Evolutionary conservation across 129 eudicot species (phyloP).

Genomic region (Calendula officinalis): DNA sequence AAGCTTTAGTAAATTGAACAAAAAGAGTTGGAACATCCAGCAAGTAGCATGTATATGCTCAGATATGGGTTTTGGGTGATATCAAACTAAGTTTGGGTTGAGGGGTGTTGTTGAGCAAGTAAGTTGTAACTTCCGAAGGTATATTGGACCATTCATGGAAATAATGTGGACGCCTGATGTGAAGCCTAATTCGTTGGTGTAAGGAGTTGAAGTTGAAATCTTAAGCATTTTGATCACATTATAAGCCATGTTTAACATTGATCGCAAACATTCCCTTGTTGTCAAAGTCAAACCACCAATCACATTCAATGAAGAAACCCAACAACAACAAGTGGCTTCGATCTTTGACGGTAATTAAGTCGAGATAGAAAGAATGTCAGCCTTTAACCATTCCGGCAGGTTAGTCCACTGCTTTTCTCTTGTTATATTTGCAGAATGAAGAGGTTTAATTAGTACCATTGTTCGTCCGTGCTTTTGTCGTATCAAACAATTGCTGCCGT

Average conservation of each 20-base stretch:
- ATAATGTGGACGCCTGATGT: background rate
- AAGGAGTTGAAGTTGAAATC: background rate
- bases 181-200: background rate
- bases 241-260: background rate
- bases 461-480: too few species aligned
- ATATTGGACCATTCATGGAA: background rate
- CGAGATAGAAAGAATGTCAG: background rate
- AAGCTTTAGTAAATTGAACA: too few species aligned
- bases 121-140: slow-evolving; percentile 1
- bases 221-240: slow-evolving; percentile 6
- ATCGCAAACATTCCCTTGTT: background rate
- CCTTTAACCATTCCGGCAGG: background rate
- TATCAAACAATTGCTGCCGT: too few species aligned
- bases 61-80: background rate
- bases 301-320: background rate
- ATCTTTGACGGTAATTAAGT: background rate
- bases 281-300: background rate
- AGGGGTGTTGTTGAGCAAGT: slow-evolving; percentile 11
- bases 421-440: too few species aligned
- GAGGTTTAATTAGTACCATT: too few species aligned
- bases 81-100: background rate
- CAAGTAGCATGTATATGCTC: background rate
- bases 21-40: too few species aligned
- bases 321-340: too few species aligned
- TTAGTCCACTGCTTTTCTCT: background rate